Percentiles rank a stretch among this genome's conserved stretches.
phyloP scores from a whole-genome alignment of 202 grass and related monocot genomes.

The Dendrocalamus latiflorus region DNA sequence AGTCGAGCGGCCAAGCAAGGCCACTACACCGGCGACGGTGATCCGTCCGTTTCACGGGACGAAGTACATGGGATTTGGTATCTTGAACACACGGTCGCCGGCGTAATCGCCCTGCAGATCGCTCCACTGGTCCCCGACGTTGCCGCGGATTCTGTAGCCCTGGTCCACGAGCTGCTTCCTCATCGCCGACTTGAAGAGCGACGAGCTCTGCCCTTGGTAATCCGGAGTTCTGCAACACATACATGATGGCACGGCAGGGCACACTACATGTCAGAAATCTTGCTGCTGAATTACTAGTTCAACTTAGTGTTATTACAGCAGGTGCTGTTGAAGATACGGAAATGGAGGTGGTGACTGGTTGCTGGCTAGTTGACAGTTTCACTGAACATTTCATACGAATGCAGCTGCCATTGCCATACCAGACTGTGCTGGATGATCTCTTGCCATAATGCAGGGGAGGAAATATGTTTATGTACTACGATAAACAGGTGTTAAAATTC shows the following conservation, averaged over 20 bases:
- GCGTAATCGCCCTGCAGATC: constrained; percentile 68
- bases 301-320: no score
- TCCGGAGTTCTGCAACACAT: constrained; percentile 43
- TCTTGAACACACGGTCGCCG: constrained; percentile 83
- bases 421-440: not conserved
- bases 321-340: no score
- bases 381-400: not conserved
- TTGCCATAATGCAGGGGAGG: not conserved
- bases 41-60: constrained; percentile 41
- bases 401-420: not conserved
- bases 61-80: constrained; percentile 98
- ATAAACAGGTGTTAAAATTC: not conserved
- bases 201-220: constrained; percentile 60
- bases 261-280: not conserved
- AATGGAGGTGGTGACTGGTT: no score
- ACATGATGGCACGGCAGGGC: not conserved
- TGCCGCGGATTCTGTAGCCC: constrained; percentile 76
- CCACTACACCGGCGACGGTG: no score
- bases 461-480: not conserved
- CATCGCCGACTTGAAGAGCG: constrained; percentile 66
- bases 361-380: not conserved
- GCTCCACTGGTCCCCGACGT: constrained; percentile 96
- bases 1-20: no score
- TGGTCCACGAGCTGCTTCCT: constrained; percentile 75
- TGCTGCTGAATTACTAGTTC: not conserved